Evolutionary conservation across 176 grass and related monocot genomes (phyloP), one percentile per base, ranked within the genome.

Genomic region (Zizania latifolia): DNA sequence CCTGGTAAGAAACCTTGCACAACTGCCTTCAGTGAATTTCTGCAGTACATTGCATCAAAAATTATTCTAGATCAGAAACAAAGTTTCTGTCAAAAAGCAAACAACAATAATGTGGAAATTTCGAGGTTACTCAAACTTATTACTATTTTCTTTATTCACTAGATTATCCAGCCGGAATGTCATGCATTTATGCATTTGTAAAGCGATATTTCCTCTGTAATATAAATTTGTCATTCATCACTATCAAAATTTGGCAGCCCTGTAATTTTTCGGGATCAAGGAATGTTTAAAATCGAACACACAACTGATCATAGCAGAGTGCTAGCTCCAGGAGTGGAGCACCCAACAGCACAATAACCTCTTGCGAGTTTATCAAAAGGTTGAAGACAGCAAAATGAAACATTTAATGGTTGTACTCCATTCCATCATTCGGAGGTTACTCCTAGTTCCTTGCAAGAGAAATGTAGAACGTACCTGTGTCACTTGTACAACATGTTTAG

Each of bases 1-100:
- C 95, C 91, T 57, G 95, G 91, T 77, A 99, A 86, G 78, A 99
- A 94, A 72, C 95, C 95, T 92, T 99, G 89, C 68, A 99, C 81
- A 24, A 99, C 40, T 15, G 95, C 82, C 79, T 79, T 92, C 4
- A 89, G 51, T 66, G 93, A 86, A 53, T 94, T 80, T 93, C 95
- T 99, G 89, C 68, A 90, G 33, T 45, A 61, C 26, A 87, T 68
- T 72, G 66, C 71, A 93, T 58, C 5, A 5, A 22, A 21, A 24
- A 81, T 70, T 19, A 60, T 40, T 68, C 65, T 32, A 53, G 57
- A 65, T 53, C 46, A 80, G 45, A 39, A 65, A 70, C 10, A 57
- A 22, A 74, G 58, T 78, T 46, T 72, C 10, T 77, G 58, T 4
- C 2, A 53, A 53, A 53, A 2, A 3, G 21, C 33, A 6, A n/a